Evolutionary conservation across 176 grass and related monocot species (phyloP), one percentile per base, ranked within the genome.

Genomic region (Tillandsia leiboldiana): DNA sequence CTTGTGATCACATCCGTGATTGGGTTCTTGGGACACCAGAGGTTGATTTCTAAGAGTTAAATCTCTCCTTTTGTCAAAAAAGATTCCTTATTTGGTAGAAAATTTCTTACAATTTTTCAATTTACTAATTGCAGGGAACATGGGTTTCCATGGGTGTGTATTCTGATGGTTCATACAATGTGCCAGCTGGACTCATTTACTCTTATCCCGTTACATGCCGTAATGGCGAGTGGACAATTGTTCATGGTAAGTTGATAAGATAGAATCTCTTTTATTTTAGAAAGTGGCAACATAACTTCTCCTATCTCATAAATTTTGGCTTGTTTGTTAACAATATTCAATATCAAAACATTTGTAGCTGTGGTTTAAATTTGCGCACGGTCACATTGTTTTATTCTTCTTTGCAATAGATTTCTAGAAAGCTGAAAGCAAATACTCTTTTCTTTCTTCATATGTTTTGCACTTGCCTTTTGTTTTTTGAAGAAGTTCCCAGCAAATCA

Each of bases 71-170:
- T 15, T 58, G 9, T 48, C 11, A 58, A 10, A 12, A 18, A 27
- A 14, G 33, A 0, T 23, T 56, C 22, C 3, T 23, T 27, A 51
- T 65, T 69, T 23, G 2, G 53, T 9, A 26, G 2, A 20, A 49
- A 13, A 42, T 28, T 2, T 68, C 3, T 73, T 68, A 70, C 64
- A 17, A 4, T 20, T 5, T 62, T 54, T 22, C 15, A 0, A 23
- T 51, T 0, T 61, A 42, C 58, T 51, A 4, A 2, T 63, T 47
- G 48, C 70, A 94, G 90, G 95, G 95, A 80, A 88, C 87, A 66
- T 99, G 69, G 79, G 95, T 94, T 83, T 99, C 95, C 62, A 99
- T 94, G 90, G 90, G 95, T 9, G 95, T 90, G 29, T 94, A 94
- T 74, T 94, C 90, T 48, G 95, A 99, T 78, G 95, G 90, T 51